Conservation (phyloP, 345 rosid genomes). For the Iberis pinnata region DNA sequence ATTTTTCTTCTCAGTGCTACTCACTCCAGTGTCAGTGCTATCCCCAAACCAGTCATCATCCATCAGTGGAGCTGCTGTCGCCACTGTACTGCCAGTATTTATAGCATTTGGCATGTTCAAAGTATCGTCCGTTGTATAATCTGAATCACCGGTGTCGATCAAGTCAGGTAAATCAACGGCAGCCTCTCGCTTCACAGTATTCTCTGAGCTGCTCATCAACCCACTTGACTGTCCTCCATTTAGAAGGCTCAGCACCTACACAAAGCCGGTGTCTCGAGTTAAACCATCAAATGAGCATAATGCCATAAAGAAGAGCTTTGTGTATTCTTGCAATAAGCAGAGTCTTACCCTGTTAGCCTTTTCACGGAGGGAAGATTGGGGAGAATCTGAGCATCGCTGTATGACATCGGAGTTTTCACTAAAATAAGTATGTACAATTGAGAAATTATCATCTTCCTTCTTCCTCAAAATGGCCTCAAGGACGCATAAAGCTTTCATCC, state of each 20-base stretch:
- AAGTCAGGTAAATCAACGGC: slow-evolving; percentile 59
- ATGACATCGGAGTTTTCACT: slow-evolving; percentile 59
- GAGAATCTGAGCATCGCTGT: slow-evolving; percentile 69
- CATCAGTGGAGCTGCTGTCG: slow-evolving; percentile 40
- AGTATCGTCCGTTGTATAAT: slow-evolving; percentile 42
- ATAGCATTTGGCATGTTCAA: slow-evolving; percentile 33
- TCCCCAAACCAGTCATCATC: slow-evolving; percentile 82
- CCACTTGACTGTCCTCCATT: slow-evolving; percentile 44
- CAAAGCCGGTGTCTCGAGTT: slow-evolving; percentile 13
- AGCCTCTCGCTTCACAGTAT: slow-evolving; percentile 40
- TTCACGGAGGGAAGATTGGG: slow-evolving; percentile 82
- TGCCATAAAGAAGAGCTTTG: slow-evolving; percentile 10
- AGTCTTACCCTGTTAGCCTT: slow-evolving; percentile 69
- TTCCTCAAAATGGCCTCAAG: slow-evolving; percentile 84
- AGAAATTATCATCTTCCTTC: slow-evolving; percentile 62
- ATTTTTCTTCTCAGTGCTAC: slow-evolving; percentile 35
- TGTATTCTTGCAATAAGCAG: slow-evolving; percentile 12
- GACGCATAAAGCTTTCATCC: slow-evolving; percentile 86
- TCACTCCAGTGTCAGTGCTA: slow-evolving; percentile 32
- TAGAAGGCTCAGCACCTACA: slow-evolving; percentile 77
- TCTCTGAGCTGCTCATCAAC: slow-evolving; percentile 37
- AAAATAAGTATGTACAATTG: slow-evolving; percentile 60
- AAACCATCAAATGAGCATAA: slow-evolving; percentile 8
- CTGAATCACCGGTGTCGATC: slow-evolving; percentile 66
- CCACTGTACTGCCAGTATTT: slow-evolving; percentile 30